Evolutionary conservation across 257 asterid genomes (phyloP).

Genomic region (Solanum clarkiae): DNA sequence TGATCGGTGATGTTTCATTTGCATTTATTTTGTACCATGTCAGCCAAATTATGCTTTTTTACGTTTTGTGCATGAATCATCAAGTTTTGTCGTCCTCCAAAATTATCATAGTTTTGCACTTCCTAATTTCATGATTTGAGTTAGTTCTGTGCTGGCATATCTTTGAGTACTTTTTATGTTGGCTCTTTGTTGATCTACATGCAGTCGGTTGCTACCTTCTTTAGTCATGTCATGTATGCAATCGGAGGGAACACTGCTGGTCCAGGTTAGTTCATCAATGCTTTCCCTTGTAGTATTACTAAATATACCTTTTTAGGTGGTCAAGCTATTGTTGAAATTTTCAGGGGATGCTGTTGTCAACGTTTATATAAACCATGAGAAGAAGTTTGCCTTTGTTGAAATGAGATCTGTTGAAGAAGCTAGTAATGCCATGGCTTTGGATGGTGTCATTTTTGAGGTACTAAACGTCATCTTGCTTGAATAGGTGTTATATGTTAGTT

Average conservation of each 20-base stretch:
- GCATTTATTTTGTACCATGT: background rate
- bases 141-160: background rate
- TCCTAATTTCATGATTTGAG: background rate
- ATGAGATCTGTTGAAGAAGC: conserved; percentile 99
- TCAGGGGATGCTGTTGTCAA: conserved; percentile 96
- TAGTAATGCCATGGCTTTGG: conserved; percentile 96
- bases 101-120: background rate
- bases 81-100: background rate
- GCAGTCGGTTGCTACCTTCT: conserved; percentile 90
- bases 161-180: background rate
- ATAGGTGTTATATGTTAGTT: background rate
- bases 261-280: conserved; percentile 46
- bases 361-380: conserved; percentile 89
- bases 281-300: background rate
- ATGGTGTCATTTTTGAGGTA: conserved; percentile 97
- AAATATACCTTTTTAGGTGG: background rate
- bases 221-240: conserved; percentile 93
- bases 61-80: background rate
- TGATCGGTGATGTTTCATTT: background rate
- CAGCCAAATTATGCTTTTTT: background rate
- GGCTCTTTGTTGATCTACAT: background rate
- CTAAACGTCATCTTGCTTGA: background rate
- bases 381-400: conserved; percentile 93
- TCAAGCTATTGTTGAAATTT: background rate
- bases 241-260: conserved; percentile 98